Evolutionary conservation across 2,329 filamentous ascomycete species (phyloP), one percentile per base, ranked within the genome.

Genomic region (Colletotrichum sp.): DNA sequence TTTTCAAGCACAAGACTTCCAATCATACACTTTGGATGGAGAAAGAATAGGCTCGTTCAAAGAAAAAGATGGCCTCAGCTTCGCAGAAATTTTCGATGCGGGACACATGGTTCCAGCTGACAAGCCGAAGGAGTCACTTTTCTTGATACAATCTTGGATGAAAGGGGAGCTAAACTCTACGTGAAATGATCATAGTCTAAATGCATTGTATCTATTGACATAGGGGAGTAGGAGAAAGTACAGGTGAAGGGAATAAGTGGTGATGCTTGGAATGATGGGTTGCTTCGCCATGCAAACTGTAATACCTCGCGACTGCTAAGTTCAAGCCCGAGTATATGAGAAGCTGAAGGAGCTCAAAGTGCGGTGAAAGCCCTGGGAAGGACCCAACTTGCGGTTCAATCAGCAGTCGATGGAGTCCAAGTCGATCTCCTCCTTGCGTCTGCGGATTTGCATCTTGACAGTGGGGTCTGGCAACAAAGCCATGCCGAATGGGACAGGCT

Each of bases 341-440:
- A 12, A 49, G 39, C 18, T n/a, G 39, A 49, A n/a, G 9, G 5
- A n/a, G 39, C 18, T 6, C 39, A 49, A 49, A 49, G 18, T 49
- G 39, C 3, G 39, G 6, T 7, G 18, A 49, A 49, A n/a, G 9
- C 39, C 9, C 9, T 49, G 39, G 39, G 39, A 12, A n/a, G 8
- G 5, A 10, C 18, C 39, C 18, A 49, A 12, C 18, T 49, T n/a
- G 18, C 9, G 18, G 6, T 21, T 32, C 28, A n/a, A 9, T 66
- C 21, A 63, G 32, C 36, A 63, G 2, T 72, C 34, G 16, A 72
- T 39, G 7, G 62, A 71, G 10, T 67, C 39, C 24, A 76, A 15
- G 3, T 76, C 55, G 18, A 76, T 32, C 13, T 76, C 73, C n/a
- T 76, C 69, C 32, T 72, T 64, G 24, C 69, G 44, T 8, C 73